Conservation (phyloP, 2,329 filamentous ascomycete genomes). For the Alternaria hordeiaustralica region DNA sequence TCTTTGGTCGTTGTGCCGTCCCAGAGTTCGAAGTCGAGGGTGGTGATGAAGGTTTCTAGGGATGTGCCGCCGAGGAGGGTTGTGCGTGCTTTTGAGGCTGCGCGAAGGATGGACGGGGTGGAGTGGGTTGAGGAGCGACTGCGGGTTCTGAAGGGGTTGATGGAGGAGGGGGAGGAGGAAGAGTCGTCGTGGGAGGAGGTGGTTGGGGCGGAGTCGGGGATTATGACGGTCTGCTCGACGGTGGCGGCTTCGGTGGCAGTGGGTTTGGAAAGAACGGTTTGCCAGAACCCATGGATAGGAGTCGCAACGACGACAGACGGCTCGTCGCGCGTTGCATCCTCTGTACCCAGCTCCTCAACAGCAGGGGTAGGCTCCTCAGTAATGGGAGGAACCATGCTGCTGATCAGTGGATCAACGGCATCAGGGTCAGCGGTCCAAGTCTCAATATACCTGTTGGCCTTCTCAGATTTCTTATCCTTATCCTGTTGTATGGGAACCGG, state of each 20-base stretch:
- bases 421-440: neutral
- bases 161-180: too few relatives aligned
- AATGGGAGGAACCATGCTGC: neutral
- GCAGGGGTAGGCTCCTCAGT: neutral
- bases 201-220: too few relatives aligned
- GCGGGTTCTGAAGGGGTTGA: neutral
- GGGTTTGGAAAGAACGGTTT: neutral
- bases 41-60: neutral
- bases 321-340: neutral
- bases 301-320: neutral
- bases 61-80: slow-evolving; percentile 4
- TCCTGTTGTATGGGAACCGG: neutral
- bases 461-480: neutral
- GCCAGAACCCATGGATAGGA: neutral
- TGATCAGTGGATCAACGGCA: neutral
- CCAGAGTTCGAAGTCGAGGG: neutral
- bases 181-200: too few relatives aligned
- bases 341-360: neutral
- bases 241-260: neutral
- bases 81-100: neutral
- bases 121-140: neutral
- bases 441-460: neutral
- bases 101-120: neutral
- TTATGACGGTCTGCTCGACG: neutral
- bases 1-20: slow-evolving; percentile 5